phyloP scores from a whole-genome alignment of 2,329 filamentous ascomycete genomes.

The Rutstroemia sp. region DNA sequence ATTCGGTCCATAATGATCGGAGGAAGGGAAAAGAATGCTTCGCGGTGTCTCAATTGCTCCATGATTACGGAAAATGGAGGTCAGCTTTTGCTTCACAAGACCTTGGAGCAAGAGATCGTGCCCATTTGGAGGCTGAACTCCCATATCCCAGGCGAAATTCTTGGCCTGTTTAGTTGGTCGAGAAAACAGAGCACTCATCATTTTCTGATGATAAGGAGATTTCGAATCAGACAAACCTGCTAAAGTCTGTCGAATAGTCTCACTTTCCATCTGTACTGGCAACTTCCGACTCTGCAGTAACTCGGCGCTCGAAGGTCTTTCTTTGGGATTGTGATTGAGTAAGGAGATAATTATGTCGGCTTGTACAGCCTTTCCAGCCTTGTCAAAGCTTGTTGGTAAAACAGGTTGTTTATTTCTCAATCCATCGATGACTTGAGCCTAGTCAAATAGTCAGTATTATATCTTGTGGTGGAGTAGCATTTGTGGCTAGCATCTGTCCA shows the following conservation, averaged over 20 bases:
- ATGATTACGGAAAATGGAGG: slow-evolving; percentile 77
- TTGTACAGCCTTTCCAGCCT: slow-evolving; percentile 61
- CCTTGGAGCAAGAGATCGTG: slow-evolving; percentile 62
- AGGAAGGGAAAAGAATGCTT: slow-evolving; percentile 73
- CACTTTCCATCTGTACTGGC: slow-evolving; percentile 86
- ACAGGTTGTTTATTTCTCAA: slow-evolving; percentile 60
- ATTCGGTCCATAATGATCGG: slow-evolving; percentile 66
- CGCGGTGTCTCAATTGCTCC: slow-evolving; percentile 77
- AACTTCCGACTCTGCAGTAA: slow-evolving; percentile 80
- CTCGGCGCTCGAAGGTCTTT: slow-evolving; percentile 75
- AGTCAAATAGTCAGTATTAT: not conserved
- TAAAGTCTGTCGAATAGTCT: slow-evolving; percentile 77
- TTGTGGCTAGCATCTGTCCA: no score
- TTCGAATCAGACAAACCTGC: slow-evolving; percentile 73
- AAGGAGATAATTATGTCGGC: slow-evolving; percentile 72
- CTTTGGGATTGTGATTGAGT: slow-evolving; percentile 72
- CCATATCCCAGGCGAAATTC: slow-evolving; percentile 72
- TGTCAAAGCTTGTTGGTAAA: slow-evolving; percentile 67
- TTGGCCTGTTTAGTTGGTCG: slow-evolving; percentile 66
- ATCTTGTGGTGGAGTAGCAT: not conserved
- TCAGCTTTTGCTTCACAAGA: slow-evolving; percentile 66
- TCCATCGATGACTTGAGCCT: slow-evolving; percentile 51
- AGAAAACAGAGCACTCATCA: slow-evolving; percentile 78
- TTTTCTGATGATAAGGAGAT: slow-evolving; percentile 84
- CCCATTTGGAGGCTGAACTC: slow-evolving; percentile 44